Conservation (phyloP, 1,284 basidiomycete genomes). For the Ceratobasidium sp. region DNA sequence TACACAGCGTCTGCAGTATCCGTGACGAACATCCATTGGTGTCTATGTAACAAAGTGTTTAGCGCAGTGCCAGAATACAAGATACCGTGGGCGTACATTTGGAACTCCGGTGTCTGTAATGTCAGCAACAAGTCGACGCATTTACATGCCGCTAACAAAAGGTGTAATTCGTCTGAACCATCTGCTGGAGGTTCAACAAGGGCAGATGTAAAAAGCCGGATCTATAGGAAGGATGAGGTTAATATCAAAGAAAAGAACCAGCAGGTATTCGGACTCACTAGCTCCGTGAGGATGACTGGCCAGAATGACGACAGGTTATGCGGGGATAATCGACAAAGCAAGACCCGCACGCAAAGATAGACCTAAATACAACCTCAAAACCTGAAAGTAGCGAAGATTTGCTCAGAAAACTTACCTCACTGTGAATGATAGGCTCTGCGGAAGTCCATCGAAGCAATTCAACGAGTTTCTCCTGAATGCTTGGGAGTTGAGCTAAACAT, state of each 20-base stretch:
- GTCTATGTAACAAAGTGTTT: slow-evolving; percentile 60
- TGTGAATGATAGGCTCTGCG: slow-evolving; percentile 85
- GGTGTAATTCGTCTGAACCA: slow-evolving; percentile 82
- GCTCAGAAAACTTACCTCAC: slow-evolving; percentile 68
- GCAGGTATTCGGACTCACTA: slow-evolving; percentile 64
- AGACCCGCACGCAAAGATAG: slow-evolving; percentile 90
- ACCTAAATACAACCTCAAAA: slow-evolving; percentile 53
- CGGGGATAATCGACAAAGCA: slow-evolving; percentile 90
- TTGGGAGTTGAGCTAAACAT: slow-evolving; percentile 88
- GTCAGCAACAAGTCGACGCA: slow-evolving; percentile 91
- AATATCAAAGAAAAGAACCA: neutral
- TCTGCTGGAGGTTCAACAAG: slow-evolving; percentile 72
- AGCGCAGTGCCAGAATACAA: neutral
- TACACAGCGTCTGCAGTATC: slow-evolving; percentile 97
- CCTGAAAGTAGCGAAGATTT: slow-evolving; percentile 2
- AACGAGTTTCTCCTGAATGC: slow-evolving; percentile 95
- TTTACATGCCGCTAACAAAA: slow-evolving; percentile 91
- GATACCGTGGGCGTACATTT: slow-evolving; percentile 72
- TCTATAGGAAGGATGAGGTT: slow-evolving; percentile 57
- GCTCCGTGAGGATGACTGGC: slow-evolving; percentile 94
- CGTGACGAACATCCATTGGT: slow-evolving; percentile 99
- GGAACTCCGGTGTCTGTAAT: slow-evolving; percentile 96
- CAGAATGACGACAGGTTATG: slow-evolving; percentile 96
- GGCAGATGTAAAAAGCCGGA: slow-evolving; percentile 78
- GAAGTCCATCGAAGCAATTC: slow-evolving; percentile 85